Evolutionary conservation across 768 basidiomycete genomes (phyloP), one percentile per base, ranked within the genome.

Genomic region (Mycena rebaudengoi): DNA sequence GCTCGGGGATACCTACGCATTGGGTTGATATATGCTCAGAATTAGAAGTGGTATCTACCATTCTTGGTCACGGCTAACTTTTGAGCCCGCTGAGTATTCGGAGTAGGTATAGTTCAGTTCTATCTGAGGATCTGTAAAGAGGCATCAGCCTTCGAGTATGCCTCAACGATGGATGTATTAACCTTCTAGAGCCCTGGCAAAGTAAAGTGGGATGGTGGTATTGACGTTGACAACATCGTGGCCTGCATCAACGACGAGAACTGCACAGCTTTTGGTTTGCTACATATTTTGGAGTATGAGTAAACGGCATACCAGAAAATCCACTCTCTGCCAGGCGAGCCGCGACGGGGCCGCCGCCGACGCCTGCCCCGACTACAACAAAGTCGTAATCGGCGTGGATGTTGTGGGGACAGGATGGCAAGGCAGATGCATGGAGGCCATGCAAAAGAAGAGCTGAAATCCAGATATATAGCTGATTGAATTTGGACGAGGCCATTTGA

Each of bases 1-100:
- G 73, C 72, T 18, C 73, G 69, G n/a, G 75, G 75, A 69, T 76
- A 76, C 75, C 75, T 74, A 8, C 4, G 23, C 5, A 40, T 20
- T n/a, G n/a, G n/a, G n/a, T n/a, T n/a, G n/a, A n/a, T n/a, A n/a
- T n/a, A n/a, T n/a, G n/a, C n/a, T n/a, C n/a, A n/a, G n/a, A n/a
- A n/a, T n/a, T n/a, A n/a, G n/a, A n/a, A n/a, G n/a, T n/a, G n/a
- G n/a, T n/a, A n/a, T n/a, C n/a, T n/a, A n/a, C n/a, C n/a, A n/a
- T n/a, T n/a, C n/a, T n/a, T n/a, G n/a, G n/a, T n/a, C 20, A 11
- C 20, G 18, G 21, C 14, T 14, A 26, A 6, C n/a, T 18, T 7
- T 39, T 33, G 71, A 70, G 3, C 66, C 66, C 11, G 39, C 45
- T 16, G 70, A 69, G 59, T 68, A 73, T 60, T 73, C 70, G 35